Conservation (phyloP, 768 basidiomycete species). For the Termitomyces sp. region DNA sequence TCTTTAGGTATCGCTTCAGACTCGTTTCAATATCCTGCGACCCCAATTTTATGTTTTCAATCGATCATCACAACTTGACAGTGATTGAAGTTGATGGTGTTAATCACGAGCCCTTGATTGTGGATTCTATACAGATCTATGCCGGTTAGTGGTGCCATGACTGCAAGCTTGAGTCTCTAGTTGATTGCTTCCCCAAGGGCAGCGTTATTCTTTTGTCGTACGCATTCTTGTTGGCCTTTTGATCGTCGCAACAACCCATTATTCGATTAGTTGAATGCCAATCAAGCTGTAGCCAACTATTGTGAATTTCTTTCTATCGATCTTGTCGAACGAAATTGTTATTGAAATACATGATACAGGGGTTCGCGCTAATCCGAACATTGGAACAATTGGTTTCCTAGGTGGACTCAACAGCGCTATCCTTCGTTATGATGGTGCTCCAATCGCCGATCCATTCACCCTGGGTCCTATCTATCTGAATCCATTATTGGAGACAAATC, state of each 20-base stretch:
- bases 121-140: conserved; percentile 36
- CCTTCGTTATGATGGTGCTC: conserved; percentile 41
- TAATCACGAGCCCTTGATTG: conserved; percentile 20
- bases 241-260: not conserved
- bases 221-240: not conserved
- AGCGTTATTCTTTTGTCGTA: not conserved
- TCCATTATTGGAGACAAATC: conserved; percentile 26
- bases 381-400: conserved; percentile 22
- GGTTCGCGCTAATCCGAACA: conserved; percentile 37
- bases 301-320: conserved; percentile 11
- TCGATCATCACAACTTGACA: conserved; percentile 29
- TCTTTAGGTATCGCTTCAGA: conserved; percentile 40
- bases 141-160: conserved; percentile 28
- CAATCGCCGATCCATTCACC: conserved; percentile 31
- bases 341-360: conserved; percentile 12
- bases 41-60: conserved; percentile 31
- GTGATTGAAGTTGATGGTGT: conserved; percentile 39
- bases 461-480: conserved; percentile 10
- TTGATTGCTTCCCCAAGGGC: not conserved
- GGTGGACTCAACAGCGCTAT: conserved; percentile 40
- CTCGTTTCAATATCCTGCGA: conserved; percentile 42
- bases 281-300: conserved; percentile 42
- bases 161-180: not conserved
- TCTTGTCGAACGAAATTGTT: not conserved
- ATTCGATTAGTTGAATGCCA: conserved; percentile 17